Evolutionary conservation across 768 basidiomycete genomes (phyloP), one percentile per base, ranked within the genome.

Genomic region (Lactifluus subvellereus): DNA sequence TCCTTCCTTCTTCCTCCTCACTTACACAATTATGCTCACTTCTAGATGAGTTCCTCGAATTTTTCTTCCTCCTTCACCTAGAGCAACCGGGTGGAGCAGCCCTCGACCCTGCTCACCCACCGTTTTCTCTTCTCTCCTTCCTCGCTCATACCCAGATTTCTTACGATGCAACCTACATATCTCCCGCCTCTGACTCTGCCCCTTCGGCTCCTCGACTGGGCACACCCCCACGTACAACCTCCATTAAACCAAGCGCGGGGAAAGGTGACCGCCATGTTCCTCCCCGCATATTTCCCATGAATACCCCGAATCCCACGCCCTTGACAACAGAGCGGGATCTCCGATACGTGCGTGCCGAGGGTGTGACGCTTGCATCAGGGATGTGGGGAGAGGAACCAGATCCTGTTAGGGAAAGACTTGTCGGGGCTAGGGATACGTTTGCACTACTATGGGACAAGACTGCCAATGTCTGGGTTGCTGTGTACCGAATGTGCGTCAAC

Each of bases 301-400:
- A 77, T 56, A 97, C 94, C 0, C 94, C 94, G 0, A 86, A 88
- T 71, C 94, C 94, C 1, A 87, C 86, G 16, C 94, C 94, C 1
- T 77, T 82, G 0, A 86, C 89, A 32, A 79, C 82, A 0, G 85
- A 87, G 37, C 79, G 82, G 16, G 94, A 97, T 73, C 80, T 82
- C 49, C 81, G 84, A 71, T 97, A 95, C 71, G 84, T 85, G 1
- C 81, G 83, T 35, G 80, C 89, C 0, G 90, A 94, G 69, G 94
- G 94, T 0, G 86, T 88, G 0, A 73, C 84, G 6, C 79, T 95
- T 13, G 78, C 85, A 50, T 81, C 88, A 1, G 81, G 79, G 55
- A 85, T 87, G 50, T 94, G 92, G 91, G 91, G 90, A 16, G 85
- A 85, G 60, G 81, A 77, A 76, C 10, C 76, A 77, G 47, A 76